phyloP scores from a whole-genome alignment of 2,329 filamentous ascomycete species.

The Hyphodiscus sp. region DNA sequence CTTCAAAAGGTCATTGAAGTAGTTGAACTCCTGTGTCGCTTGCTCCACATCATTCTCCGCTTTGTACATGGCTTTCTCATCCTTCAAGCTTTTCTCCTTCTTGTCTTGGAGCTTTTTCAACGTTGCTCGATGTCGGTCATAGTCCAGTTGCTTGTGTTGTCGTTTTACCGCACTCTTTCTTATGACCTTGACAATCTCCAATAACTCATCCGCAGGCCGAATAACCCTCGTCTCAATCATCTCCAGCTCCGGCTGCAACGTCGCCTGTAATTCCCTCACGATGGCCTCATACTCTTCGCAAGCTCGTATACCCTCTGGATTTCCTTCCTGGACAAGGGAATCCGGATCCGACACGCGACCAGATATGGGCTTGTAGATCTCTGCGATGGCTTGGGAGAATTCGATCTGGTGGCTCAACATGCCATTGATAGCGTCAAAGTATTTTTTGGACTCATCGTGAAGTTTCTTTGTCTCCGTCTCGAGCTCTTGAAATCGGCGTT shows the following conservation, averaged over 20 bases:
- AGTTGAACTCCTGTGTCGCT: constrained; percentile 92
- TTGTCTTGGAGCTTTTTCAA: constrained; percentile 97
- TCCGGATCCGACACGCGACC: constrained; percentile 91
- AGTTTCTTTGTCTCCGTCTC: constrained; percentile 95
- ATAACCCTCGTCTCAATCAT: constrained; percentile 95
- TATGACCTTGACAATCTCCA: constrained; percentile 93
- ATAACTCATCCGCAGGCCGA: constrained; percentile 83
- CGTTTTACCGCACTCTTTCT: constrained; percentile 84
- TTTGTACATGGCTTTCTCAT: constrained; percentile 96
- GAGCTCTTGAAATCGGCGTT: constrained; percentile 87
- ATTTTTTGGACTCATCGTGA: constrained; percentile 95
- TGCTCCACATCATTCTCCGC: constrained; percentile 86
- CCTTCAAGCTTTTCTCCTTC: constrained; percentile 92
- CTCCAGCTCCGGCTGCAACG: constrained; percentile 83
- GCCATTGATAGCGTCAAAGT: constrained; percentile 95
- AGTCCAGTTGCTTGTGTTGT: constrained; percentile 96
- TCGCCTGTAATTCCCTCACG: constrained; percentile 83
- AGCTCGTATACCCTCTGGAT: constrained; percentile 85
- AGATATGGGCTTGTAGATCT: constrained; percentile 97
- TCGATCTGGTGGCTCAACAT: constrained; percentile 98
- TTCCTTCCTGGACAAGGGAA: constrained; percentile 73
- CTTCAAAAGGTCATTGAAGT: constrained; percentile 96
- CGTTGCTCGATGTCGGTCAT: constrained; percentile 74
- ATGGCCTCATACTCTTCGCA: constrained; percentile 95
- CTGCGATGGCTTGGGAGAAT: constrained; percentile 91